Evolutionary conservation across 2,329 filamentous ascomycete species (phyloP).

Genomic region (Aspergillus sp.): DNA sequence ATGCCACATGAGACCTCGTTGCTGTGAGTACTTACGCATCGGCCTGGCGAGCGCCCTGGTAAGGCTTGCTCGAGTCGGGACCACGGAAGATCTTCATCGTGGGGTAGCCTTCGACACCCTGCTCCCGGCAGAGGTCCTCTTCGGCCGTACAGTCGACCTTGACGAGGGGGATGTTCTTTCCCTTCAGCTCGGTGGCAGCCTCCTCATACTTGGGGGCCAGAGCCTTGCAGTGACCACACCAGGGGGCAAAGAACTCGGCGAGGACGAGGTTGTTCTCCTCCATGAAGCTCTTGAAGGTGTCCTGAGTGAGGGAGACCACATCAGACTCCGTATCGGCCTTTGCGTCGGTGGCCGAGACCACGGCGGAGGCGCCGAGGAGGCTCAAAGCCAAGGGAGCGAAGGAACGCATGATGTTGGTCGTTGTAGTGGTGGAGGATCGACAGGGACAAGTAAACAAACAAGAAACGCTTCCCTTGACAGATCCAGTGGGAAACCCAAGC

Average conservation of each 20-base stretch:
- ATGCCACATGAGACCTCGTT: not conserved
- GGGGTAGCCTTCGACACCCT: conserved; percentile 95
- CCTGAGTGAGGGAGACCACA: conserved; percentile 79
- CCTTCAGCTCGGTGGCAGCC: conserved; percentile 48
- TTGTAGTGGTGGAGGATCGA: not conserved
- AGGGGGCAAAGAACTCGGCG: conserved; percentile 95
- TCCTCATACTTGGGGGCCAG: conserved; percentile 62
- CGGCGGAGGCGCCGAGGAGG: conserved; percentile 38
- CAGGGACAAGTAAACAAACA: not conserved
- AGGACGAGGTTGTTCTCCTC: conserved; percentile 84
- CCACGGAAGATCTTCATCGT: conserved; percentile 99
- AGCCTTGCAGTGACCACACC: conserved; percentile 98
- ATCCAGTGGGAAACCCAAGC: no score
- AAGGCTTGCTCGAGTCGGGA: conserved; percentile 74
- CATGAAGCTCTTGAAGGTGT: conserved; percentile 84
- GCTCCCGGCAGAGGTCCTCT: conserved; percentile 82
- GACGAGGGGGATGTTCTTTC: conserved; percentile 48
- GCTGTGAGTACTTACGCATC: conserved; percentile 53
- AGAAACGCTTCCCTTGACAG: not conserved
- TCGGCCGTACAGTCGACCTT: conserved; percentile 87
- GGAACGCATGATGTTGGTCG: conserved; percentile 34
- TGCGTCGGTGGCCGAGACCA: conserved; percentile 34
- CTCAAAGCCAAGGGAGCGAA: conserved; percentile 39
- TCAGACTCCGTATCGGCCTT: conserved; percentile 57
- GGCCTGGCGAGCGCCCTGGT: conserved; percentile 86